Conservation (phyloP, 129 eudicot genomes). For the Flaveria bidentis region DNA sequence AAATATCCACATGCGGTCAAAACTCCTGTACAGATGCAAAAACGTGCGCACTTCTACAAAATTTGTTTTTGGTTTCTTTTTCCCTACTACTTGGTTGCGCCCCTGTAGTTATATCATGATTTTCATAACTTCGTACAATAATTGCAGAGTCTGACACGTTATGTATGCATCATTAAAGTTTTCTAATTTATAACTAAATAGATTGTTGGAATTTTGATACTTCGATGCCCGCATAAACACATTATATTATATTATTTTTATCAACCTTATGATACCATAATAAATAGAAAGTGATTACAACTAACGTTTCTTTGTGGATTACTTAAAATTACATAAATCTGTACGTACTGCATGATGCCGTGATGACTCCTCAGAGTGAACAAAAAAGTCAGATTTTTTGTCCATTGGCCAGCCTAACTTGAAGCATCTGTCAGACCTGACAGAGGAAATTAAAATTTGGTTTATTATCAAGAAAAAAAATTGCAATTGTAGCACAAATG, state of each 20-base stretch:
- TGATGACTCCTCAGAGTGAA: conserved; percentile 53
- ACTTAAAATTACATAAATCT: conserved; percentile 9
- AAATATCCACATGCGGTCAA: conserved; percentile 95
- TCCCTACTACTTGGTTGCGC: conserved; percentile 62
- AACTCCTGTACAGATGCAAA: conserved; percentile 92
- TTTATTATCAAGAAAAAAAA: background rate
- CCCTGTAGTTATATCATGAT: conserved; percentile 45
- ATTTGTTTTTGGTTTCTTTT: conserved; percentile 92
- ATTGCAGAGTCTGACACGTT: background rate
- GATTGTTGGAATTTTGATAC: background rate
- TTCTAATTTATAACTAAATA: background rate
- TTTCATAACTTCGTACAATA: background rate
- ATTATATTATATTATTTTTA: background rate
- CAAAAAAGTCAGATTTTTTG: conserved; percentile 70
- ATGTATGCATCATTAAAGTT: background rate
- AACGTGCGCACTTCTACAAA: conserved; percentile 96
- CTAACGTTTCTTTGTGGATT: background rate
- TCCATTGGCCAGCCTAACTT: conserved; percentile 99
- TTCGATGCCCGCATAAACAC: background rate
- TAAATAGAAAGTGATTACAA: background rate
- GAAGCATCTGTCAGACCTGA: conserved; percentile 84
- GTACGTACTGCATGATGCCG: conserved; percentile 49
- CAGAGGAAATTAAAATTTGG: conserved; percentile 24
- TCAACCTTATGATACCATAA: background rate
- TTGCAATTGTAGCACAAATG: conserved; percentile 3